Conservation (phyloP, 768 basidiomycete genomes). For the Termitomyces bulborhizus region DNA sequence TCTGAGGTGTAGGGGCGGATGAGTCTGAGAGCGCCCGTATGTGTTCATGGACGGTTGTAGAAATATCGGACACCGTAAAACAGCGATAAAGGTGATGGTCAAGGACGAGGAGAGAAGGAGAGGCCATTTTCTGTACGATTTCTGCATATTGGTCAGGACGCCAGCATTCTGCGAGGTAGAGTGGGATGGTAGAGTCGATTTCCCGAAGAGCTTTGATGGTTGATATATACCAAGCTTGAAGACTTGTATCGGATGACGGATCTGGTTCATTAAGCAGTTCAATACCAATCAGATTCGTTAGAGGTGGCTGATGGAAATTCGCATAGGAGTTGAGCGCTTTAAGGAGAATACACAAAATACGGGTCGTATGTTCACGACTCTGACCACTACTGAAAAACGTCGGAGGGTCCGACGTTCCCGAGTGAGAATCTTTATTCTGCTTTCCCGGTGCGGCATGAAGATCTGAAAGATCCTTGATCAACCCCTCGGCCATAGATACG, state of each 20-base stretch:
- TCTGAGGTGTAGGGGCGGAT: conserved; percentile 31
- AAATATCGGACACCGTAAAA: conserved; percentile 56
- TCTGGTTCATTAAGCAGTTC: conserved; percentile 57
- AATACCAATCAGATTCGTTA: conserved; percentile 51
- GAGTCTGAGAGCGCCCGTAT: conserved; percentile 37
- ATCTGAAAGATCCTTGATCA: conserved; percentile 30
- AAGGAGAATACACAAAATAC: conserved; percentile 40
- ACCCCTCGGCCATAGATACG: not conserved
- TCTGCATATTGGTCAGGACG: conserved; percentile 55
- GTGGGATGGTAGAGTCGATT: conserved; percentile 50
- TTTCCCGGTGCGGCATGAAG: conserved; percentile 73
- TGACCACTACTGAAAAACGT: conserved; percentile 40
- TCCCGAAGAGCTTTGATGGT: conserved; percentile 48
- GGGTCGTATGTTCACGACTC: conserved; percentile 41
- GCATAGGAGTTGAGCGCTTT: conserved; percentile 19
- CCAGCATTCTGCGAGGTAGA: conserved; percentile 79
- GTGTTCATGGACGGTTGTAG: conserved; percentile 49
- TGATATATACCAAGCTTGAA: conserved; percentile 59
- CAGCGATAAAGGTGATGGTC: conserved; percentile 86
- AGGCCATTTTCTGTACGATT: conserved; percentile 33
- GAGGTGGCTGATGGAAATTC: conserved; percentile 26
- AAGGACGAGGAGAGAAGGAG: conserved; percentile 42
- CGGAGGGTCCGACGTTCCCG: conserved; percentile 50
- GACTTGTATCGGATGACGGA: conserved; percentile 39
- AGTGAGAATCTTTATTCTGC: conserved; percentile 64